phyloP scores from a whole-genome alignment of 768 basidiomycete species.

The Terana coerulea region DNA sequence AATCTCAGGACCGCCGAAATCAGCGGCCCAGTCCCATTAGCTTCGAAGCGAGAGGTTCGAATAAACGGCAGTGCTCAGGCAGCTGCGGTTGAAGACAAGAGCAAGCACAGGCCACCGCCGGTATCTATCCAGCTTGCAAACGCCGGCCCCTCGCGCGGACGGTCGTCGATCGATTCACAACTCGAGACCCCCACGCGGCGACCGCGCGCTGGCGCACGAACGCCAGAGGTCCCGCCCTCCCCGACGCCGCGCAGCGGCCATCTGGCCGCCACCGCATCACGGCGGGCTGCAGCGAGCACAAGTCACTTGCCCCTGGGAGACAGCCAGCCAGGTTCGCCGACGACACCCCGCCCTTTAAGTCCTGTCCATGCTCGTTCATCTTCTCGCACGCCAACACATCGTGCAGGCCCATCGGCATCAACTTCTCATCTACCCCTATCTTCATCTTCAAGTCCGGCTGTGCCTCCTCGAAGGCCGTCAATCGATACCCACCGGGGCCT shows the following conservation, averaged over 20 bases:
- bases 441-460: conserved; percentile 25
- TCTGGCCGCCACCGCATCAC: conserved; percentile 36
- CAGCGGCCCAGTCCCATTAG: conserved; percentile 35
- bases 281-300: conserved; percentile 35
- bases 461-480: conserved; percentile 27
- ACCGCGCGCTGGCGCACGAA: conserved; percentile 23
- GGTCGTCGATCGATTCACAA: conserved; percentile 16
- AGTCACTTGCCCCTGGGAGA: conserved; percentile 36
- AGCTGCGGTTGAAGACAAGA: conserved; percentile 18
- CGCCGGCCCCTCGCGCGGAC: conserved; percentile 12
- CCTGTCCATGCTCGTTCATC: conserved; percentile 43
- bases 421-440: conserved; percentile 47
- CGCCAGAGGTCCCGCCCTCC: conserved; percentile 36
- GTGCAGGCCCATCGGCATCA: conserved; percentile 45
- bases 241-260: conserved; percentile 40
- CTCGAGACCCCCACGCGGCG: conserved; percentile 32
- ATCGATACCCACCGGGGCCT: conserved; percentile 22
- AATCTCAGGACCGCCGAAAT: conserved; percentile 33
- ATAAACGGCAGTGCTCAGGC: conserved; percentile 19
- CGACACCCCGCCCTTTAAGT: conserved; percentile 34
- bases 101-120: conserved; percentile 28
- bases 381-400: conserved; percentile 38
- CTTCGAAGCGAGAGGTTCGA: conserved; percentile 30
- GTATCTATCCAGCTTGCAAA: conserved; percentile 29
- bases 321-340: conserved; percentile 37